These are phyloP conservation scores for Pseudocercospora vitis DNA, from an alignment of 2,329 filamentous ascomycete species.

Conservation along the genomic window DNA sequence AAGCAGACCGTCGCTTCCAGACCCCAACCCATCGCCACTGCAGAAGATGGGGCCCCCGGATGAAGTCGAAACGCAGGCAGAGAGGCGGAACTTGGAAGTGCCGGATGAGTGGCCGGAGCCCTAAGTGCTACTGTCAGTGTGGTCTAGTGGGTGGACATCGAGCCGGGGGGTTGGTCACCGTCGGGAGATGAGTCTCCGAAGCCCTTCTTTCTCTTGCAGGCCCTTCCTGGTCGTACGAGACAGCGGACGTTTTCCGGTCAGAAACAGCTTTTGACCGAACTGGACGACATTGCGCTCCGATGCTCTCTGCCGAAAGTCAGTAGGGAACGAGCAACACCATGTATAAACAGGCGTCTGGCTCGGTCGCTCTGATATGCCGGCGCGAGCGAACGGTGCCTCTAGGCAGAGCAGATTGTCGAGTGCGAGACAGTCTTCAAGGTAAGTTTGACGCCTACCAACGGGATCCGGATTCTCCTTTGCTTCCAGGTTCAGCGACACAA, in stretches of 20 bases:
- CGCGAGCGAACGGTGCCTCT: no score
- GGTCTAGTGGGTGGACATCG: conserved; percentile 1
- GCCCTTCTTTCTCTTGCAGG: conserved; percentile 9
- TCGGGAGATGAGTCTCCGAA: conserved; percentile 7
- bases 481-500: no score
- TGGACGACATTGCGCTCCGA: no score
- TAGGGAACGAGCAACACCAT: no score
- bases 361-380: background rate
- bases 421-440: no score
- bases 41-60: background rate
- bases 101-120: conserved; percentile 14
- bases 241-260: background rate
- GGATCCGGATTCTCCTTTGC: no score
- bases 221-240: conserved; percentile 2
- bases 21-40: background rate
- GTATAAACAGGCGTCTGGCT: background rate
- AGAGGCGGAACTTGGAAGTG: background rate
- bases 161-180: no score
- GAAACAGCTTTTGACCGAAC: background rate
- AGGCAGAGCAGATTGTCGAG: no score
- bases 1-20: background rate
- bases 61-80: background rate
- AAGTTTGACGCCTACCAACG: no score
- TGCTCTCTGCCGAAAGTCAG: no score
- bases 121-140: conserved; percentile 5